Conservation (phyloP, 1,139 yeast species). For the Sugiyamaella castrensis region DNA sequence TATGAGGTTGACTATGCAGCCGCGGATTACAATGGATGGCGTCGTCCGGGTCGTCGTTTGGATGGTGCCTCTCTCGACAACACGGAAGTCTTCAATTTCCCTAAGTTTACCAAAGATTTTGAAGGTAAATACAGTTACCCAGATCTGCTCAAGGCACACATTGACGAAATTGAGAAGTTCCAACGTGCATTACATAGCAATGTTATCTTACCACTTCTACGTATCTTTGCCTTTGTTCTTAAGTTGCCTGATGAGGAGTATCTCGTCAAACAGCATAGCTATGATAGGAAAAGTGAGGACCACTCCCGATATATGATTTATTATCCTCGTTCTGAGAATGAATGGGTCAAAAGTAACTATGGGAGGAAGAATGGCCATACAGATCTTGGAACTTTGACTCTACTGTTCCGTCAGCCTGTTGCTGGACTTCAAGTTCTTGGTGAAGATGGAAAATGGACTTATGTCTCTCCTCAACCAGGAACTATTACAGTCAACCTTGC, state of each 20-base stretch:
- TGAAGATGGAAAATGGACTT: constrained; percentile 12
- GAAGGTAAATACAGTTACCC: constrained; percentile 10
- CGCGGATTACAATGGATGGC: constrained; percentile 11
- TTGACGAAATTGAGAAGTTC: too few species aligned
- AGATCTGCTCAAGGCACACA: too few species aligned
- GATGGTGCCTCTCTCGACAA: constrained; percentile 2
- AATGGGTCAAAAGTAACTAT: constrained; percentile 9
- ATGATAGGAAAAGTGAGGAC: constrained; percentile 9
- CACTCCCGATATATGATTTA: constrained; percentile 12
- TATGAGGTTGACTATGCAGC: constrained; percentile 8
- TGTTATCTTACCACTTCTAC: too few species aligned
- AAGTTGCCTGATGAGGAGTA: too few species aligned
- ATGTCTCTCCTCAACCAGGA: constrained; percentile 14
- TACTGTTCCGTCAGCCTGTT: constrained; percentile 11
- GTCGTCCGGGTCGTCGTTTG: constrained; percentile 3
- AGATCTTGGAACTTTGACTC: constrained; percentile 7
- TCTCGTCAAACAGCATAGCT: too few species aligned
- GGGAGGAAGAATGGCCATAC: constrained; percentile 8
- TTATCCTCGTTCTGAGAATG: constrained; percentile 6
- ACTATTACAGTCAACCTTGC: constrained; percentile 11
- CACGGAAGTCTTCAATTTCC: constrained; percentile 9
- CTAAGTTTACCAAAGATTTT: constrained; percentile 12
- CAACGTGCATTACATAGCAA: too few species aligned
- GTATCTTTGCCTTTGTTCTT: too few species aligned
- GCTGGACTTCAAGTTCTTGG: constrained; percentile 10